Evolutionary conservation across 192 early-diverging fungal species (phyloP).

Genomic region (Podila horticola): DNA sequence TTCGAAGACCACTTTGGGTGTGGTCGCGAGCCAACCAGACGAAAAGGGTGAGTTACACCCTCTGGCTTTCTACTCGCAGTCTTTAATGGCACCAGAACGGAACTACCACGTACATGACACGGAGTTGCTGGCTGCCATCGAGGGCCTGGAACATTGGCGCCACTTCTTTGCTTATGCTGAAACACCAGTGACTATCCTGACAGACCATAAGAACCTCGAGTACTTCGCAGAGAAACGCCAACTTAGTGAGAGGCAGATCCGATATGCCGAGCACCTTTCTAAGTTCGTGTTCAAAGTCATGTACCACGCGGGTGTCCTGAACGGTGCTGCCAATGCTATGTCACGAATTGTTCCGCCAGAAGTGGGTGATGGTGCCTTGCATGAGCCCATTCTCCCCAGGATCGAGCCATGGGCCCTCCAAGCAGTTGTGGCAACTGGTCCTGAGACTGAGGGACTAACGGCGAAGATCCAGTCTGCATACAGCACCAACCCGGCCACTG

Average conservation of each 20-base stretch:
- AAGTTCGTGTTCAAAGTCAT: slow-evolving; percentile 27
- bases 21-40: background rate
- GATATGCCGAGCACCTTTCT: slow-evolving; percentile 32
- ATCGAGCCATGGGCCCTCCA: too few relatives aligned
- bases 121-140: slow-evolving; percentile 2
- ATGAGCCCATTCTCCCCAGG: too few relatives aligned
- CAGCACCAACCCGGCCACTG: too few relatives aligned
- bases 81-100: background rate
- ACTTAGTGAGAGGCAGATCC: slow-evolving; percentile 48
- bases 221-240: slow-evolving; percentile 6
- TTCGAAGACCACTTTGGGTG: background rate
- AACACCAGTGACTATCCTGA: background rate
- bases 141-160: slow-evolving; percentile 3
- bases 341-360: slow-evolving; percentile 25
- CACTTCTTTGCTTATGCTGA: background rate
- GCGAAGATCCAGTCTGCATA: too few relatives aligned
- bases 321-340: slow-evolving; percentile 45
- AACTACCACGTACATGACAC: background rate
- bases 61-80: background rate
- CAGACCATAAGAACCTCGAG: background rate
- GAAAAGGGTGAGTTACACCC: slow-evolving; percentile 10
- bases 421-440: too few relatives aligned
- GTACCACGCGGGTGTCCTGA: slow-evolving; percentile 31
- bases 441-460: too few relatives aligned
- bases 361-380: background rate